Evolutionary conservation across 1,284 basidiomycete genomes (phyloP), one percentile per base, ranked within the genome.

Genomic region (Apiotrichum porosum): DNA sequence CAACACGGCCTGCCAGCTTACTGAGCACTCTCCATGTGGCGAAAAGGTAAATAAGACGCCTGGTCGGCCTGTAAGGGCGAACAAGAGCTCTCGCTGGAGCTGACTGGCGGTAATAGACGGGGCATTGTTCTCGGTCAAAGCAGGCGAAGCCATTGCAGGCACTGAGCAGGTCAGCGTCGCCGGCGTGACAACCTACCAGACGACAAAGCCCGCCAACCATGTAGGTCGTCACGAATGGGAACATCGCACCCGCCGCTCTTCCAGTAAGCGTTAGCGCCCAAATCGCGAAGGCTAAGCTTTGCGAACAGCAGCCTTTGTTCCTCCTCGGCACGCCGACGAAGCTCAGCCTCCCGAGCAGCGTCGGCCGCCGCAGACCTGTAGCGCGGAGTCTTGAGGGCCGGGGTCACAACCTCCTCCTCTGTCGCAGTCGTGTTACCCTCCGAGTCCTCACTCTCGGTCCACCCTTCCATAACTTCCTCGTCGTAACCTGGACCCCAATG

Each of bases 41-140:
- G 38, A n/a, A 24, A 68, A 61, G 1, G 14, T 14, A 22, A 66
- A 60, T 24, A 70, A 31, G 9, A 67, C 42, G 1, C 66, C 64
- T 1, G 65, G 58, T 31, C 66, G 57, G 17, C 68, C 66, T 2
- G 58, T 56, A 1, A 72, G 47, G 2, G 60, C 65, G 26, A 64
- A 67, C 1, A 72, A 42, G 1, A 70, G 47, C 39, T 72, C 69
- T 15, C 66, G 57, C 42, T 69, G 68, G 3, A 71, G 45, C 36
- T 68, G 56, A 9, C 26, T 21, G 12, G 61, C 54, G 1, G 43
- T 47, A 22, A 70, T 64, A 2, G 59, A 57, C 53, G 62, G 40
- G 9, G 31, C 12, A 31, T 26, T 4, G 14, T 15, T 28, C 17
- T 12, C 15, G 3, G 37, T 9, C 4, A 52, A 33, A 2, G 42